Base-by-base conservation (phyloP, 202 grass and related monocot species). In the Schoenoplectus triqueter region DNA sequence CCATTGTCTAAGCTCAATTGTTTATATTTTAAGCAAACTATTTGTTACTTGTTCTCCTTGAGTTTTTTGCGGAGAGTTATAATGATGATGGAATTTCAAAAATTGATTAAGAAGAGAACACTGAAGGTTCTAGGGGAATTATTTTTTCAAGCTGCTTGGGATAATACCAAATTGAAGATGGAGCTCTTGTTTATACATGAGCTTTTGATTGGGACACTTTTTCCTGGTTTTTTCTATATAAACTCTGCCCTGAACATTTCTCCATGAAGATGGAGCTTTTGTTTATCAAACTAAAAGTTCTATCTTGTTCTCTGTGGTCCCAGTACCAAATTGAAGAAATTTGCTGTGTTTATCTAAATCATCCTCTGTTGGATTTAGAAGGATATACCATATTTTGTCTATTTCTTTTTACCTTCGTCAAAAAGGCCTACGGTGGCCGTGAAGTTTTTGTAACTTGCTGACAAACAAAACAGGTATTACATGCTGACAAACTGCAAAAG, bases 261-360 rank as follows among this genome's bases (percentile, higher is more conserved):
- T 76, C 2, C 4, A 19, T 21, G 55, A 19, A 54, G 72, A 41
- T 14, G 10, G 17, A 62, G 59, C 4, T 68, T 68, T 68, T 3
- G 2, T 11, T 66, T 74, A 19, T 21, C 10, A 45, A 21, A 18
- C 71, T 74, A 22, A 52, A 54, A 78, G 21, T 42, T 78, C 73
- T 42, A 10, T 71, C 19, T 55, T 54, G 20, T 13, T 55, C 19
- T 51, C 46, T 11, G 45, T 20, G 51, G 8, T 57, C 57, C 15
- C 73, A 57, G 51, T 57, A 40, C 13, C 73, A 78, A 78, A 42
- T 13, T 78, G 59, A 55, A 41, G 49, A 59, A 78, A 56, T 8
- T 17, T 41, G 6, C 51, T 39, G 20, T 76, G 10, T 77, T 57
- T n/a, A 39, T 41, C 51, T 6, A 7, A 72, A 49, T 19, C 14